Conservation (phyloP, 2,329 filamentous ascomycete species). For the Trichoderma citrinoviride region DNA sequence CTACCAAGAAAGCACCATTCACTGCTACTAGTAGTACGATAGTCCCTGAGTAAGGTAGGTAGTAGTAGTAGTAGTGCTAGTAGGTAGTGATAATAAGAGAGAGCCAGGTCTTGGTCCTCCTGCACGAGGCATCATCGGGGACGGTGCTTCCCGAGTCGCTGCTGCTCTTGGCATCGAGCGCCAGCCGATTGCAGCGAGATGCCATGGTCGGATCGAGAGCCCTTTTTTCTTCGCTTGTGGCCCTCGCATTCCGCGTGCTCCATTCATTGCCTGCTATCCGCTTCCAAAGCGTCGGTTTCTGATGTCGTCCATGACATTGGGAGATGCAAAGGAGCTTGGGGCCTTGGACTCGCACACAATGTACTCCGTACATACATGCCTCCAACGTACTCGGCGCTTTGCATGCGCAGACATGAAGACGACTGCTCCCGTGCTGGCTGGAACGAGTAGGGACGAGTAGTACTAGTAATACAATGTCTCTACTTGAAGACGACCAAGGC, state of each 20-base stretch:
- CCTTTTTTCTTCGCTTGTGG: background rate
- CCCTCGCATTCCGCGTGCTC: slow-evolving; percentile 3
- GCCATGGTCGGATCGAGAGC: background rate
- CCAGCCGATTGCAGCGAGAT: slow-evolving; percentile 2
- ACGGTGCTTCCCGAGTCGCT: background rate
- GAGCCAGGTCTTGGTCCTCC: background rate
- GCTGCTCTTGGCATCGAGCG: slow-evolving; percentile 6
- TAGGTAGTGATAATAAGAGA: no score
- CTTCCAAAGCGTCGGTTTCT: slow-evolving; percentile 10
- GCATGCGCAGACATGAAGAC: no score
- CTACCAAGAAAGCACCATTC: background rate
- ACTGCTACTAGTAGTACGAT: no score
- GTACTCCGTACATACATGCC: no score
- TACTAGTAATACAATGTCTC: no score
- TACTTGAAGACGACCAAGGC: background rate
- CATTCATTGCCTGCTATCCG: background rate
- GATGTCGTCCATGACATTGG: background rate
- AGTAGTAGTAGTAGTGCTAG: no score
- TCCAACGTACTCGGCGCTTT: no score
- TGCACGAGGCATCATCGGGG: background rate
- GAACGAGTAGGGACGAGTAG: no score
- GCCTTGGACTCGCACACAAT: background rate
- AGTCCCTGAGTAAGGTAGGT: no score
- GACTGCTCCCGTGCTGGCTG: background rate
- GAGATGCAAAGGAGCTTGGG: background rate